Evolutionary conservation across 176 grass and related monocot species (phyloP).

Genomic region (Olyra latifolia): DNA sequence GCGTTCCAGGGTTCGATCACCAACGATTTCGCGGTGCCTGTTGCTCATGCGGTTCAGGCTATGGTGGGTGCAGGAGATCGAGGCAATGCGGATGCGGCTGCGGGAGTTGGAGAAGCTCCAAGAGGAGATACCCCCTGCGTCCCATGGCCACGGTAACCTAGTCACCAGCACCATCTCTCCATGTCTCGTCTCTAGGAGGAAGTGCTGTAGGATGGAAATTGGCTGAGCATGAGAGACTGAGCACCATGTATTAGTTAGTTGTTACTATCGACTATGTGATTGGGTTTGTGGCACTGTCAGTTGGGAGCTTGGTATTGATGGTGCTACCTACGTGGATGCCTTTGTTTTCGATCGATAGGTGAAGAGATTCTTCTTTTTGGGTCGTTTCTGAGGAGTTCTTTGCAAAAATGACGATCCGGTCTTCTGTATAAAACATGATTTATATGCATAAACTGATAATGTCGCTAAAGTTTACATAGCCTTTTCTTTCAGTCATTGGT

Average conservation of each 20-base stretch:
- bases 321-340: too few relatives aligned
- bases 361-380: too few relatives aligned
- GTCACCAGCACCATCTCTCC: not conserved
- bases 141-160: constrained; percentile 37
- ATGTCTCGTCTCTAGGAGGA: not conserved
- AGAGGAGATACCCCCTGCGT: constrained; percentile 14
- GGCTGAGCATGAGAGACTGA: not conserved
- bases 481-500: not conserved
- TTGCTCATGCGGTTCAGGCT: constrained; percentile 24
- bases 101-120: constrained; percentile 35
- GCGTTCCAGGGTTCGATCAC: constrained; percentile 3
- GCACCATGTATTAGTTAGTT: not conserved
- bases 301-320: too few relatives aligned
- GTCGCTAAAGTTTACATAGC: too few relatives aligned
- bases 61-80: constrained; percentile 33
- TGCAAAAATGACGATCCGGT: too few relatives aligned
- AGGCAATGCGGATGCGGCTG: constrained; percentile 35
- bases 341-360: too few relatives aligned
- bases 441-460: too few relatives aligned
- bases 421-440: not conserved
- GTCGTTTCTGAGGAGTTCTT: too few relatives aligned
- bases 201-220: not conserved
- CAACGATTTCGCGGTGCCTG: not conserved
- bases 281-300: not conserved
- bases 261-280: not conserved